Base-by-base conservation (phyloP, 805 yeast genomes). In the Nakazawaea siamensis region DNA sequence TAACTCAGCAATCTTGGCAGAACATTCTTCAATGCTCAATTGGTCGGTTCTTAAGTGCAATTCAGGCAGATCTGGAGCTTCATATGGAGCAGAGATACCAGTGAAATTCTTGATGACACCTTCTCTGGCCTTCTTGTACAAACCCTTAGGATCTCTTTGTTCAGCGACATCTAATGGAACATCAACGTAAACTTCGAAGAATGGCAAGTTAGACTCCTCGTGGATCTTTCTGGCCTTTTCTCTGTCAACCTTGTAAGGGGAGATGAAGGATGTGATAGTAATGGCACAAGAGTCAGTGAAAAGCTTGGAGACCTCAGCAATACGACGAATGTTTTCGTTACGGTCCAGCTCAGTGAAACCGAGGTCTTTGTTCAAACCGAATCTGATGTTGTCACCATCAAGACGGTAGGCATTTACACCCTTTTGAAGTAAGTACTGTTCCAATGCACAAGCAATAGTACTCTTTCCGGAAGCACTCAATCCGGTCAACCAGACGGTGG, bases 131-230 rank as follows among this genome's bases (percentile, higher is more conserved):
- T 90, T 90, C 62, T 87, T 87, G 68, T 90, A 90, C 46, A 90
- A 66, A 10, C 97, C 97, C 66, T 90, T 90, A 44, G 97, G 97
- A 59, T 90, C 97, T 64, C 97, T 84, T 59, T 85, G 73, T 67
- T 90, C 97, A 33, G 97, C 97, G 43, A 90, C 86, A 51, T 80
- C 87, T 34, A 90, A 68, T 24, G 97, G 97, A 29, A 87, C 97
- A 57, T 88, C 95, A 24, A 88, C 90, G 47, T 64, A 87, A 7
- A 90, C 94, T 64, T 88, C 97, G 37, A 88, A 73, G 51, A 88
- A 88, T 35, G 94, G 90, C 43, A 90, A 64, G 27, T 70, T 70
- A 44, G 79, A 74, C 41, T 76, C 75, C 43, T 71, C 75, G 57
- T 88, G 97, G 43, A 88, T 66, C 54, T 80, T 77, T 54, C 97